Percentiles rank a stretch among this genome's conserved stretches.
These are phyloP conservation scores for Ustilago trichophora DNA, from an alignment of 1,284 basidiomycete species.

Conservation along the genomic window DNA sequence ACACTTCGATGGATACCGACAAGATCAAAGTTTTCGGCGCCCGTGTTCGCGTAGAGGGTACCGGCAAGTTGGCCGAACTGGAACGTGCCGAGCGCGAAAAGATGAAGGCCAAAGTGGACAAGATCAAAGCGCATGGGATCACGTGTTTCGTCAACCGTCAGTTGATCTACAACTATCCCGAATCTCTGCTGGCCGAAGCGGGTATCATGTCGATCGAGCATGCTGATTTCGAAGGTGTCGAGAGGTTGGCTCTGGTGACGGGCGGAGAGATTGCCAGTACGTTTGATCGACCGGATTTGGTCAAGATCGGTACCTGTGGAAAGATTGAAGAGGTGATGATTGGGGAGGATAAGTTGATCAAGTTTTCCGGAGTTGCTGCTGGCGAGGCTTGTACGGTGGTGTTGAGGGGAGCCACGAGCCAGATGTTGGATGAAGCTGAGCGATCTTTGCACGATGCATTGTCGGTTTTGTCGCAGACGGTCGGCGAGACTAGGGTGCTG, in stretches of 20 bases:
- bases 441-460: slow-evolving; percentile 97
- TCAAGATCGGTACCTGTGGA: slow-evolving; percentile 92
- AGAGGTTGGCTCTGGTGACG: slow-evolving; percentile 92
- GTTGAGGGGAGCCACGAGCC: slow-evolving; percentile 91
- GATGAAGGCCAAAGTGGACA: slow-evolving; percentile 98
- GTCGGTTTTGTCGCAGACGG: slow-evolving; percentile 95
- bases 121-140: slow-evolving; percentile 93
- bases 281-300: slow-evolving; percentile 91
- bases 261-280: slow-evolving; percentile 97
- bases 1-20: slow-evolving; percentile 99
- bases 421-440: slow-evolving; percentile 99
- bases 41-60: slow-evolving; percentile 91
- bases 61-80: slow-evolving; percentile 95
- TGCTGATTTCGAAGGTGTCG: slow-evolving; percentile 98
- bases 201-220: slow-evolving; percentile 98
- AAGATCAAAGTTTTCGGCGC: slow-evolving; percentile 99
- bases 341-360: slow-evolving; percentile 98
- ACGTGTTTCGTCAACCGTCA: slow-evolving; percentile 99
- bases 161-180: slow-evolving; percentile 99
- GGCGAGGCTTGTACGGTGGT: slow-evolving; percentile 99
- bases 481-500: slow-evolving; percentile 92
- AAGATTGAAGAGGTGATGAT: slow-evolving; percentile 99
- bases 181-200: slow-evolving; percentile 88
- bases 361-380: slow-evolving; percentile 97
- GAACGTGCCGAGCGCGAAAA: slow-evolving; percentile 98